Conservation (phyloP, 306 rosid species). For the Sicyos baderoa region DNA sequence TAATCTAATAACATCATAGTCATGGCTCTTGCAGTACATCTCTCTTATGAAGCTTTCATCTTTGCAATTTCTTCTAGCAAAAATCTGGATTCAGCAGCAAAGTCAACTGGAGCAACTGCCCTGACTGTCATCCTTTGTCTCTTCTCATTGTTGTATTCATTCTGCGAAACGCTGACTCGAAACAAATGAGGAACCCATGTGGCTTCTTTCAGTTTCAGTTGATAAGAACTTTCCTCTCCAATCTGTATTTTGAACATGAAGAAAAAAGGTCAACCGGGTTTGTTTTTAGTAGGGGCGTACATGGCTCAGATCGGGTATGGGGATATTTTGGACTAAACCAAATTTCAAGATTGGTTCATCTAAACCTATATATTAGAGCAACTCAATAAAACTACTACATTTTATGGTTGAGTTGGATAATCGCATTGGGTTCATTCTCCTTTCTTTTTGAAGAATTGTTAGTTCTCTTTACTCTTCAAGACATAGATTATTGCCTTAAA, state of each 20-base stretch:
- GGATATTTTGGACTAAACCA: too few relatives aligned
- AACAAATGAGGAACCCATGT: conserved; percentile 78
- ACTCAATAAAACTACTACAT: too few relatives aligned
- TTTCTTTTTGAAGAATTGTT: too few relatives aligned
- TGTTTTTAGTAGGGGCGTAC: too few relatives aligned
- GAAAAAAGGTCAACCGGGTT: not conserved
- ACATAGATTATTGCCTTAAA: too few relatives aligned
- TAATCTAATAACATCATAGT: not conserved
- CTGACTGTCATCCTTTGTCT: conserved; percentile 69
- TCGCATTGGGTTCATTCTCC: too few relatives aligned
- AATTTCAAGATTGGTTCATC: too few relatives aligned
- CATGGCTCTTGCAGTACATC: not conserved
- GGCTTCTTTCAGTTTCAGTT: conserved; percentile 55
- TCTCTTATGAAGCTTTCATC: conserved; percentile 35
- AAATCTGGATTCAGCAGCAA: conserved; percentile 60
- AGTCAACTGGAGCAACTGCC: conserved; percentile 72
- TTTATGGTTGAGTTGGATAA: too few relatives aligned
- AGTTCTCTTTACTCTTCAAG: too few relatives aligned
- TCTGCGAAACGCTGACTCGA: conserved; percentile 71
- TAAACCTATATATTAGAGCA: too few relatives aligned
- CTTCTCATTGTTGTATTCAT: conserved; percentile 73
- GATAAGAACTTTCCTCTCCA: conserved; percentile 49
- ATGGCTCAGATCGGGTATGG: too few relatives aligned
- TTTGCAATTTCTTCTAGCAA: conserved; percentile 74
- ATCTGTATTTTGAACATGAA: conserved; percentile 28